Base-by-base conservation (phyloP, 371 early-diverging fungal genomes). In the Mucor circinelloides region DNA sequence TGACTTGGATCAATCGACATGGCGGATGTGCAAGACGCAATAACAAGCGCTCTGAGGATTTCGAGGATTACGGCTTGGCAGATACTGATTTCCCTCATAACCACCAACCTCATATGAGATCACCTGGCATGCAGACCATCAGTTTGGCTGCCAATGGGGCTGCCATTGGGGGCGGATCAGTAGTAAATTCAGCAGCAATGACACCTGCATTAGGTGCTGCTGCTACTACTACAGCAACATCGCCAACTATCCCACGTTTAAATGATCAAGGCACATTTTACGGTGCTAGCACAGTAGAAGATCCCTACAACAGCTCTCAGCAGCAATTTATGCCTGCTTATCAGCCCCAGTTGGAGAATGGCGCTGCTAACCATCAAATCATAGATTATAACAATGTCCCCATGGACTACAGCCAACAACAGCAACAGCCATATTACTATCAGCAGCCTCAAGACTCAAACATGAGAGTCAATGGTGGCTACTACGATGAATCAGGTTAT, bases 81-180 rank as follows among this genome's bases (percentile, higher is more conserved):
- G 83, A 83, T 46, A 66, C 67, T 10, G 82, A 82, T 63, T 82
- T 79, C 69, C 80, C 79, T 66, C 79, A 77, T 52, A 77, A 77
- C 17, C 65, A 68, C 19, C 59, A 72, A n/a, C 80, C 73, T 19
- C 58, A 68, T 30, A 77, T 73, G 75, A 64, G 52, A 25, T 63
- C 64, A 2, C 63, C 66, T 25, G 60, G 54, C 10, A 50, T 50
- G 50, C 50, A 50, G 23, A 50, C 50, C 9, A 23, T 25, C 9
- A 50, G 50, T 3, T 32, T 60, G n/a, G 46, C 38, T 25, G 15
- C 58, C 23, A 44, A 48, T 23, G 23, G 44, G 15, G 48, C 62
- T 10, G 46, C 30, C 12, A 27, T 44, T 60, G 36, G 36, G 2
- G 50, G 50, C 23, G 50, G 50, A 50, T 56, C 64, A 34, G 23